Evolutionary conservation across 371 early-diverging fungal species (phyloP).

Genomic region (Parasitella parasitica): DNA sequence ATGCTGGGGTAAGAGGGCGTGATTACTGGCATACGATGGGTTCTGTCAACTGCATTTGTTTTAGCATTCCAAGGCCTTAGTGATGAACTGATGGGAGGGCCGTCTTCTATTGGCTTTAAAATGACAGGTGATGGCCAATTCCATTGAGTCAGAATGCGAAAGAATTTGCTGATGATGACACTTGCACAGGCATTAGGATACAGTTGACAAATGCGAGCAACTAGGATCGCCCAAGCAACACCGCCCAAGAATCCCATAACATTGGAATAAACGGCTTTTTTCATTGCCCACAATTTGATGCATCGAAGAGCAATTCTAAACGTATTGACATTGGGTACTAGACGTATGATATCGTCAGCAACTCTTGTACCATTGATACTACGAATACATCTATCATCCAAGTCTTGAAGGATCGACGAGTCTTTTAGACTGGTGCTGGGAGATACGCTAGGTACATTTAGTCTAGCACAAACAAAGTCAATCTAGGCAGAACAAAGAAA

Average conservation of each 20-base stretch:
- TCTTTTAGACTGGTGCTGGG: slow-evolving; percentile 72
- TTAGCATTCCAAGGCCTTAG: slow-evolving; percentile 89
- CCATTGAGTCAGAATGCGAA: slow-evolving; percentile 57
- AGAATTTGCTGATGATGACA: slow-evolving; percentile 78
- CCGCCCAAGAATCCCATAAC: slow-evolving; percentile 93
- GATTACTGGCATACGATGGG: slow-evolving; percentile 91
- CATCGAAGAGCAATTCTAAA: slow-evolving; percentile 84
- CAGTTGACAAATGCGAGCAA: slow-evolving; percentile 89
- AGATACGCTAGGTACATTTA: slow-evolving; percentile 64
- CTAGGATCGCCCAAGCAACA: slow-evolving; percentile 92
- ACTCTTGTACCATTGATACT: slow-evolving; percentile 89
- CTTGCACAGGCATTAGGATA: slow-evolving; percentile 84
- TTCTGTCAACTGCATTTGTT: slow-evolving; percentile 4
- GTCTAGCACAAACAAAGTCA: slow-evolving; percentile 83
- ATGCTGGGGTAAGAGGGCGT: slow-evolving; percentile 98
- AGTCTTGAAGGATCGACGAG: slow-evolving; percentile 63
- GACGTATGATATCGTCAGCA: slow-evolving; percentile 82
- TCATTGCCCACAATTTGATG: slow-evolving; percentile 93
- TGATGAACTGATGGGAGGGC: slow-evolving; percentile 50
- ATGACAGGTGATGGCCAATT: slow-evolving; percentile 89
- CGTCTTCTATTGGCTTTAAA: slow-evolving; percentile 74
- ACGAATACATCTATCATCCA: slow-evolving; percentile 79
- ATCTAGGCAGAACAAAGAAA: slow-evolving; percentile 52
- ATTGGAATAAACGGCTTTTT: slow-evolving; percentile 84
- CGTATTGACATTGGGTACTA: slow-evolving; percentile 78